phyloP scores from a whole-genome alignment of 441 rosid genomes.

The Hypseocharis bilobata region DNA sequence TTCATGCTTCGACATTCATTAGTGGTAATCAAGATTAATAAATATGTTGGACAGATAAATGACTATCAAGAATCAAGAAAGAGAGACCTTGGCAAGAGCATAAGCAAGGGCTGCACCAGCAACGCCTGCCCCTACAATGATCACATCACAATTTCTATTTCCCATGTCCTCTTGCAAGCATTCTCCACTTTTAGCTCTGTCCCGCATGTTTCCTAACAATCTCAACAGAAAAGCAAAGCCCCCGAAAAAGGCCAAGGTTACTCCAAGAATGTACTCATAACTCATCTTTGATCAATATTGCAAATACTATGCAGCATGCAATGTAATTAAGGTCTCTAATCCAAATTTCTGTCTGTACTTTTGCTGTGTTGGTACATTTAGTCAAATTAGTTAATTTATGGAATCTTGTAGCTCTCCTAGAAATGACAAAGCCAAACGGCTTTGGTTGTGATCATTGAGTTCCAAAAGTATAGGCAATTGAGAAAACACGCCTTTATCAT shows the following conservation, averaged over 20 bases:
- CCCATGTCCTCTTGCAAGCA: neutral
- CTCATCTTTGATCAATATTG: too few species aligned
- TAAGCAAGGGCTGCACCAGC: constrained; percentile 18
- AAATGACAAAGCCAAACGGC: too few species aligned
- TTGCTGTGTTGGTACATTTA: too few species aligned
- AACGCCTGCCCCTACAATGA: constrained; percentile 18
- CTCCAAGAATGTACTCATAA: neutral
- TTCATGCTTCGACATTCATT: too few species aligned
- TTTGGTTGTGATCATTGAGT: neutral
- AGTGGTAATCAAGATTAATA: too few species aligned
- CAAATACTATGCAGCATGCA: too few species aligned
- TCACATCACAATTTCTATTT: neutral
- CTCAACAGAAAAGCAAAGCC: neutral
- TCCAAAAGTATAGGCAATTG: neutral
- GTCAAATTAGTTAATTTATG: too few species aligned
- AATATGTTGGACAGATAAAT: too few species aligned
- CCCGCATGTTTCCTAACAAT: neutral
- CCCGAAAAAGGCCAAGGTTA: neutral
- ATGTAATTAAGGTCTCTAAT: too few species aligned
- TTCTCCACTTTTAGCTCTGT: neutral
- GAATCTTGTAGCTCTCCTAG: too few species aligned
- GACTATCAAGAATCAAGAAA: too few species aligned
- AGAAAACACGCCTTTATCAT: neutral
- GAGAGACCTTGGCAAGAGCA: constrained; percentile 9
- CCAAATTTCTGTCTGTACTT: too few species aligned